Evolutionary conservation across 2,329 filamentous ascomycete species (phyloP).

Genomic region (Colletotrichum gloeosporioides): DNA sequence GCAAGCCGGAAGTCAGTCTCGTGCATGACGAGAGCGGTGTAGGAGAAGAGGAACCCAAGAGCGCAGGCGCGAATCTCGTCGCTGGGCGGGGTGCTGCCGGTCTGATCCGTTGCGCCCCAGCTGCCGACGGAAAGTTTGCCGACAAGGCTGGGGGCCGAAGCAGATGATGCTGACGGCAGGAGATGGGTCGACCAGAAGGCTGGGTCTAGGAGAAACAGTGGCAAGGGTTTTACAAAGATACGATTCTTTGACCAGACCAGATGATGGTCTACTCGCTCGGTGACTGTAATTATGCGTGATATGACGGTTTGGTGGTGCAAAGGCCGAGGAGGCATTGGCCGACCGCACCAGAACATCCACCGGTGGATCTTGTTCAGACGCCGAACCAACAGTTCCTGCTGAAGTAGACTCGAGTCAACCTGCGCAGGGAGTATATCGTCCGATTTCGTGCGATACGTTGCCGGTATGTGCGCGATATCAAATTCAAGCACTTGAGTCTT

Average conservation of each 20-base stretch:
- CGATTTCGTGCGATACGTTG: neutral
- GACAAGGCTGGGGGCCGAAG: rapidly evolving
- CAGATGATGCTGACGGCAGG: neutral
- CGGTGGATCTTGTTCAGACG: neutral
- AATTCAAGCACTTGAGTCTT: neutral
- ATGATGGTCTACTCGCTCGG: neutral
- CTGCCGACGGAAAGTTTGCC: neutral
- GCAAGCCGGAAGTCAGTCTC: neutral
- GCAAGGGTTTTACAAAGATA: neutral
- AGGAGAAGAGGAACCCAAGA: neutral
- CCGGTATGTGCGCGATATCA: rapidly evolving
- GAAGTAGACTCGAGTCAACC: rapidly evolving
- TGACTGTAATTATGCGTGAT: neutral
- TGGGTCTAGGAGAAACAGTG: neutral
- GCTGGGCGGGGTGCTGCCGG: neutral
- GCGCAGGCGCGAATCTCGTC: neutral
- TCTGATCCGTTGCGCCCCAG: neutral
- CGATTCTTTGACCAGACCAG: neutral
- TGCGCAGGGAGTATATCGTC: rapidly evolving
- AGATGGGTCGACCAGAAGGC: neutral
- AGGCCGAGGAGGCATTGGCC: neutral
- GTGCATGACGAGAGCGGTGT: neutral
- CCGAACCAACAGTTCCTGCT: neutral
- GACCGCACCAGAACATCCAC: neutral
- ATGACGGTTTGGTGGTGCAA: neutral